A percentile compares a stretch with the other conserved stretches of the same genome.
These are phyloP conservation scores for Aspergillus luchuensis DNA, from an alignment of 2,329 filamentous ascomycete species.

Conservation along the genomic window DNA sequence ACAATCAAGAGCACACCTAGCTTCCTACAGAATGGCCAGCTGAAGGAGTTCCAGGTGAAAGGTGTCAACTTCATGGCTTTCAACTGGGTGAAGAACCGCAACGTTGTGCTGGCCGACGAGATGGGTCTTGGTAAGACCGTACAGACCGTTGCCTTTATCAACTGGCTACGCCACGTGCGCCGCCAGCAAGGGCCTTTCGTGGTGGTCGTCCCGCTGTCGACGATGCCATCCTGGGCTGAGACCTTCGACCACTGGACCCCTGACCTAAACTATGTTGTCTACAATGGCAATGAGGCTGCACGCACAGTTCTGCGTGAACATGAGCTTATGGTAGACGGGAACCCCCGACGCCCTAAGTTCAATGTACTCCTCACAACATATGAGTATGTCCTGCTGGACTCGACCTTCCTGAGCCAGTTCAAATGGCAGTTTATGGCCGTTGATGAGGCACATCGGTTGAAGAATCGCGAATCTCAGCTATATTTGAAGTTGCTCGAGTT, in stretches of 20 bases:
- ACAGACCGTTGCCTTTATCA: slow-evolving; percentile 94
- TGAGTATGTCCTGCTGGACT: slow-evolving; percentile 89
- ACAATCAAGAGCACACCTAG: slow-evolving; percentile 77
- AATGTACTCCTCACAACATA: slow-evolving; percentile 98
- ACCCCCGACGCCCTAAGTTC: slow-evolving; percentile 88
- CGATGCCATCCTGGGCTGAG: slow-evolving; percentile 97
- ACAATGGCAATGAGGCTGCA: slow-evolving; percentile 84
- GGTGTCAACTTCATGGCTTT: slow-evolving; percentile 94
- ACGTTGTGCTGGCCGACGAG: slow-evolving; percentile 96
- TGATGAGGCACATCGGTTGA: slow-evolving; percentile 93
- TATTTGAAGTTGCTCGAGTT: slow-evolving; percentile 85
- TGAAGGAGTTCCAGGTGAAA: slow-evolving; percentile 90
- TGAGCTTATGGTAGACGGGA: slow-evolving; percentile 83
- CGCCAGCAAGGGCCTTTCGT: slow-evolving; percentile 92
- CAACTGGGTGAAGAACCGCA: slow-evolving; percentile 92
- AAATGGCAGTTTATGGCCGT: slow-evolving; percentile 98
- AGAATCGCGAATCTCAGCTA: slow-evolving; percentile 92
- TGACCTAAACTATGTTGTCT: slow-evolving; percentile 95
- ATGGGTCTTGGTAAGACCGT: slow-evolving; percentile 99
- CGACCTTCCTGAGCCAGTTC: slow-evolving; percentile 79
- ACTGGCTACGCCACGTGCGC: slow-evolving; percentile 90
- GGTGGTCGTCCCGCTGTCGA: slow-evolving; percentile 94
- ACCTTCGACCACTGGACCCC: slow-evolving; percentile 97
- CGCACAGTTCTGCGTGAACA: slow-evolving; percentile 87
- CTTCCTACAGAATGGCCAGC: slow-evolving; percentile 80